Evolutionary conservation across 1,139 yeast genomes (phyloP), one percentile per base, ranked within the genome.

Genomic region (Debaryomyces udenii): DNA sequence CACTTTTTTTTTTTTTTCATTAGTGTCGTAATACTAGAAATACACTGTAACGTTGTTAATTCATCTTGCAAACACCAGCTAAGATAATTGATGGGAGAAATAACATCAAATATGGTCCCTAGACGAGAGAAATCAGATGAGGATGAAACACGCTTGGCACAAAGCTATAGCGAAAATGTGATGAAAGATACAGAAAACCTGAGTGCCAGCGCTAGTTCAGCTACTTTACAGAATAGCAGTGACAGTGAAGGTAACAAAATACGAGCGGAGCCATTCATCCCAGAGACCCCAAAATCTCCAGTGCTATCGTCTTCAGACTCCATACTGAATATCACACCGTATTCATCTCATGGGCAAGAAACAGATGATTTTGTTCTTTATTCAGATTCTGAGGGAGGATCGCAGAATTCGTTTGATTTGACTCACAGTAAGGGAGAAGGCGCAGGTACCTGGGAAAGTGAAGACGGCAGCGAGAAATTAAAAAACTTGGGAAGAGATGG

Each of bases 341-440:
- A 50, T 34, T 48, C 52, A 3, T 51, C 64, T 4, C 44, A 53
- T 33, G 41, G 32, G 11, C 40, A 35, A 3, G 49, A 48, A 11
- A 49, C 50, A 29, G 73, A 68, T 39, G 75, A 68, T 10, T 58
- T 55, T 40, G 73, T 62, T 15, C 51, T 70, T 9, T 68, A 58
- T 45, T 66, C 74, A 0, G 76, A 70, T 44, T 68, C 74, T 0
- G 76, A 70, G 39, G 62, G 62, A 2, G 72, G 66, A 2, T 65
- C 72, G 4, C 70, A 61, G 42, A 59, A 64, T 44, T 66, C 71
- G 4, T 44, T 64, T 9, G 63, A 59, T n/a, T 43, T 34, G 22
- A 15, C 13, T 10, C 29, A 34, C 15, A 34, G 26, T 20, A 34
- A 26, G 16, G 24, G 37, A 10, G 23, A 9, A 3, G 14, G 27